Evolutionary conservation across 306 rosid species (phyloP).

Genomic region (Castanea crenata): DNA sequence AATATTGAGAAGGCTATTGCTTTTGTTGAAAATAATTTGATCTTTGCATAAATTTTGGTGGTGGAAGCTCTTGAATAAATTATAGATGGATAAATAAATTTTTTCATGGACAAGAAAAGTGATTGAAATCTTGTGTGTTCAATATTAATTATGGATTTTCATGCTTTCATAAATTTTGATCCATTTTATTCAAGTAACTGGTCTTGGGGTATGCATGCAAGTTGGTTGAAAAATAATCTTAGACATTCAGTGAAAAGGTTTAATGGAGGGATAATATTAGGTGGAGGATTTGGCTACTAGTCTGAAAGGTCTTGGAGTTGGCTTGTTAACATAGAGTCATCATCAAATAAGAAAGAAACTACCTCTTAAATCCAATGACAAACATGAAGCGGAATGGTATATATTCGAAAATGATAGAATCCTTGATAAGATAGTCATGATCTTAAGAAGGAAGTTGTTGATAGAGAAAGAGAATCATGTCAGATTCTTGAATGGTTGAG

Average conservation of each 20-base stretch:
- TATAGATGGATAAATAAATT: too few species aligned
- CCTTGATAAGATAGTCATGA: constrained; percentile 43
- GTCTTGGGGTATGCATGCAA: constrained; percentile 50
- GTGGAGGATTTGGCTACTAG: constrained; percentile 61
- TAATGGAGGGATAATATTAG: constrained; percentile 62
- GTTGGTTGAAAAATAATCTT: constrained; percentile 35
- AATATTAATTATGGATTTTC: background rate
- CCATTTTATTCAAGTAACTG: constrained; percentile 50
- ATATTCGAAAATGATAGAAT: background rate
- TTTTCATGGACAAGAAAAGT: too few species aligned
- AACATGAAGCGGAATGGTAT: constrained; percentile 43
- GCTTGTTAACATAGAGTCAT: constrained; percentile 70
- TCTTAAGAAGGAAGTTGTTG: constrained; percentile 51
- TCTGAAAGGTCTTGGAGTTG: constrained; percentile 65
- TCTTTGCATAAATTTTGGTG: too few species aligned
- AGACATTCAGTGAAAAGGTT: constrained; percentile 15
- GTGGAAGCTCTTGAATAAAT: too few species aligned
- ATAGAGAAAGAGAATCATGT: constrained; percentile 1
- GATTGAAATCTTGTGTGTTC: too few species aligned
- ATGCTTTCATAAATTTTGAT: background rate
- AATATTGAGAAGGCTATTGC: background rate
- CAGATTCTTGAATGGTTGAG: constrained; percentile 2
- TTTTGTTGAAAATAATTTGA: background rate
- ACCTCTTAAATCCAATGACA: constrained; percentile 47
- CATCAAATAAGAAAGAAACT: constrained; percentile 45